Evolutionary conservation across 768 basidiomycete genomes (phyloP).

Genomic region (Gautieria morchelliformis): DNA sequence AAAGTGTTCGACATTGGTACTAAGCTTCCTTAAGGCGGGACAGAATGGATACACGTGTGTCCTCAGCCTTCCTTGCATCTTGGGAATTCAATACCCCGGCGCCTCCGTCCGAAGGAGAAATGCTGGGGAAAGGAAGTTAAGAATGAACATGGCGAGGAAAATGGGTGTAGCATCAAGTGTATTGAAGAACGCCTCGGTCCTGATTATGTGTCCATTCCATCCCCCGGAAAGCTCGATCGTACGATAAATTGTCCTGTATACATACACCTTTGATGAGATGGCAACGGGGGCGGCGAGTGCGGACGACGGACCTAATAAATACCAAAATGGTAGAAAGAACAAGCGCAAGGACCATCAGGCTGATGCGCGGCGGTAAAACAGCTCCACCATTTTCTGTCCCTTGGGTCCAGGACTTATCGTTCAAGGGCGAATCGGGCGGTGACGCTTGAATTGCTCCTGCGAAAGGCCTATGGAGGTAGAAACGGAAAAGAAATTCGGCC

Average conservation of each 20-base stretch:
- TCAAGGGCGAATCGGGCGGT: not conserved
- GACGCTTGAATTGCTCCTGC: not conserved
- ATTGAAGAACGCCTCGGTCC: constrained; percentile 2
- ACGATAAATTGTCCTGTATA: constrained; percentile 1
- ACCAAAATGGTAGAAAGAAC: constrained; percentile 27
- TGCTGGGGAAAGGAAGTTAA: constrained; percentile 40
- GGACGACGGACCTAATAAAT: constrained; percentile 36
- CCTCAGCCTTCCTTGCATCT: too few relatives aligned
- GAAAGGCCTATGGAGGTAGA: constrained; percentile 15
- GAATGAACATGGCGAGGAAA: constrained; percentile 32
- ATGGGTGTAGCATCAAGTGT: constrained; percentile 43
- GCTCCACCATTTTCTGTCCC: not conserved
- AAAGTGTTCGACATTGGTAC: too few relatives aligned
- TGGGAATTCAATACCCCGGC: too few relatives aligned
- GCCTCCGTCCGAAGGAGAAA: constrained; percentile 19
- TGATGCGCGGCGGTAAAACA: constrained; percentile 5
- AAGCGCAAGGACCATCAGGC: constrained; percentile 17
- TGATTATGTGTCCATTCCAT: not conserved
- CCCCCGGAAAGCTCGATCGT: constrained; percentile 1
- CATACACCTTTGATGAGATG: constrained; percentile 8
- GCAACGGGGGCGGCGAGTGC: not conserved
- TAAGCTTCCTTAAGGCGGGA: too few relatives aligned
- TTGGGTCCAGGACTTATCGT: not conserved
- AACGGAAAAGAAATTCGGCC: constrained; percentile 36
- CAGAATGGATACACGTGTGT: too few relatives aligned